A percentile compares a stretch with the other conserved stretches of the same genome.
Conservation (phyloP, 164 flowering plant species). For the Annona squamosa region DNA sequence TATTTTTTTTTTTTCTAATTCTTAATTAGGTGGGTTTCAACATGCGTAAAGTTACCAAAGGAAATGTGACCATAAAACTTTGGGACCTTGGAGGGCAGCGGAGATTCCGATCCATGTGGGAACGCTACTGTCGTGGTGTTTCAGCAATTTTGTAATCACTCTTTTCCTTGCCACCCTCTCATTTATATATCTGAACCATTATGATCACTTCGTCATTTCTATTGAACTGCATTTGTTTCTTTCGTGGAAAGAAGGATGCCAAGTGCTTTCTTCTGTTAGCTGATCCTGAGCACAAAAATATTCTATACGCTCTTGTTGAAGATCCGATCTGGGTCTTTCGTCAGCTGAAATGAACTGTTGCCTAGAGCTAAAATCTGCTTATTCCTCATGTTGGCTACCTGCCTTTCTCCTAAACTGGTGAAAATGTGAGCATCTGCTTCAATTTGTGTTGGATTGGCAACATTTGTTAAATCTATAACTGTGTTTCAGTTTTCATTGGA, state of each 20-base stretch:
- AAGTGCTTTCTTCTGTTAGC: background rate
- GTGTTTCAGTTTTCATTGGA: no score
- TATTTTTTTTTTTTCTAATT: background rate
- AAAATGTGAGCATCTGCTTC: no score
- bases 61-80: slow-evolving; percentile 89
- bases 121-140: slow-evolving; percentile 91
- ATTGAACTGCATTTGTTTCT: background rate
- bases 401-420: no score
- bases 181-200: background rate
- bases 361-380: no score
- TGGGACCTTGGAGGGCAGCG: slow-evolving; percentile 98
- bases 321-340: no score
- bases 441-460: no score
- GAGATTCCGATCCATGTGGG: slow-evolving; percentile 95
- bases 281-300: background rate
- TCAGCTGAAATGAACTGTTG: no score
- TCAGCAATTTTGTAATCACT: slow-evolving; percentile 70
- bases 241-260: background rate
- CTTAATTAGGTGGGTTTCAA: slow-evolving; percentile 73
- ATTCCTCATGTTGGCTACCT: no score
- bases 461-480: no score
- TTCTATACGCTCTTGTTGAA: no score
- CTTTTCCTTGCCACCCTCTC: background rate
- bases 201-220: background rate
- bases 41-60: slow-evolving; percentile 88